Conservation (phyloP, 352 stramenopile genomes). For the Phytophthora pluvialis region DNA sequence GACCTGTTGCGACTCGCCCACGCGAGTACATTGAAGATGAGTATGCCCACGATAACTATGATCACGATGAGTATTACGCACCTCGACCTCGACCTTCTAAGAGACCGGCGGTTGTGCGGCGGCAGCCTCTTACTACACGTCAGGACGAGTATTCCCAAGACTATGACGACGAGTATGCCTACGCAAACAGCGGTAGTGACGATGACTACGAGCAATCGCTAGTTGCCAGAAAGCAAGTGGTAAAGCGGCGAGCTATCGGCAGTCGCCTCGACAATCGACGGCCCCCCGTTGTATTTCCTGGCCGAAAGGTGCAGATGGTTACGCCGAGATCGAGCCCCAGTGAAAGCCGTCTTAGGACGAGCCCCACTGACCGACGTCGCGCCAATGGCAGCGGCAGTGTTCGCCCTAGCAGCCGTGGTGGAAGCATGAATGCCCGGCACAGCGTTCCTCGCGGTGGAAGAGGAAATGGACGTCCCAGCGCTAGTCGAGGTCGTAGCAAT, state of each 20-base stretch:
- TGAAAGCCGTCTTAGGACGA: conserved; percentile 14
- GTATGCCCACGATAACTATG: conserved; percentile 15
- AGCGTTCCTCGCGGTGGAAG: conserved; percentile 8
- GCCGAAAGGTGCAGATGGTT: conserved; percentile 43
- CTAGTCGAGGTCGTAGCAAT: conserved; percentile 20
- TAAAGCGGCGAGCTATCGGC: conserved; percentile 22
- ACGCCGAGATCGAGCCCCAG: conserved; percentile 5
- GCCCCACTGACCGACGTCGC: conserved; percentile 7
- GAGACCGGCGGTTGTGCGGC: conserved; percentile 18
- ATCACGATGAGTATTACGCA: conserved; percentile 10
- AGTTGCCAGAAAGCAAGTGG: conserved; percentile 19
- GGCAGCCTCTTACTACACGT: conserved; percentile 13
- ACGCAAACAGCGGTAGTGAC: conserved; percentile 11
- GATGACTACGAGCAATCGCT: conserved; percentile 17
- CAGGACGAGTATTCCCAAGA: conserved; percentile 18
- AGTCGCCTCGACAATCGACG: conserved; percentile 1
- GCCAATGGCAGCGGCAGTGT: conserved; percentile 8
- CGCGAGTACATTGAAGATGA: conserved; percentile 31
- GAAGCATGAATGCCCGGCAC: conserved; percentile 5
- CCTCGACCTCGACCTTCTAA: conserved; percentile 15
- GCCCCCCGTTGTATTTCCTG: conserved; percentile 3
- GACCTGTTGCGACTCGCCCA: conserved; percentile 10
- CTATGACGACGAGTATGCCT: conserved; percentile 21
- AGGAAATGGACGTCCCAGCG: conserved; percentile 11
- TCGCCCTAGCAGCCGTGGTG: conserved; percentile 4